Evolutionary conservation across 306 rosid genomes (phyloP).

Genomic region (Begonia loranthoides): DNA sequence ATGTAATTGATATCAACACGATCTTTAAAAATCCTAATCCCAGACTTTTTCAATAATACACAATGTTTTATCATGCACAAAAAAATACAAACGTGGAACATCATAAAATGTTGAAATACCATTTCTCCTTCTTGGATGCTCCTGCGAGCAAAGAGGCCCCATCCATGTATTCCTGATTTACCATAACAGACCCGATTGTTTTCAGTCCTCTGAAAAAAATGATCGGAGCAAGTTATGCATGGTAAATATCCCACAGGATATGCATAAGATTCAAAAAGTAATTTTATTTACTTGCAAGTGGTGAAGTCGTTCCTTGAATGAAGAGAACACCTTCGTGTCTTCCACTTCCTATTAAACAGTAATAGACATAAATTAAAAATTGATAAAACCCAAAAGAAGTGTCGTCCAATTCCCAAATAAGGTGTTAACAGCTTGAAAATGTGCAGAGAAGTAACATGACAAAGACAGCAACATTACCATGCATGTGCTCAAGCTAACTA

Average conservation of each 20-base stretch:
- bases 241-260: not conserved
- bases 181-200: constrained; percentile 72
- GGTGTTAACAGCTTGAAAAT: not conserved
- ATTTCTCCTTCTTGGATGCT: constrained; percentile 94
- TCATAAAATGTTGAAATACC: no score
- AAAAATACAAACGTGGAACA: no score
- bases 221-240: not conserved
- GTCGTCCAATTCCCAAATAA: not conserved
- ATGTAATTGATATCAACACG: not conserved
- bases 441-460: constrained; percentile 2
- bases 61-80: not conserved
- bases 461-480: constrained; percentile 34
- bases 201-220: constrained; percentile 57
- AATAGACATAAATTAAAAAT: not conserved
- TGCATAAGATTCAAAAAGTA: not conserved
- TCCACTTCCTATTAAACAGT: constrained; percentile 43
- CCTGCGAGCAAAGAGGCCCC: constrained; percentile 96
- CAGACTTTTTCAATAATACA: no score
- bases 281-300: constrained; percentile 48
- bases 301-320: constrained; percentile 75
- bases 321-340: constrained; percentile 48
- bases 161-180: constrained; percentile 97
- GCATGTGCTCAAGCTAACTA: constrained; percentile 34
- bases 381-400: not conserved
- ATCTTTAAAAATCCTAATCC: not conserved